Evolutionary conservation across 2,329 filamentous ascomycete species (phyloP).

Genomic region (Epichloe baconii): DNA sequence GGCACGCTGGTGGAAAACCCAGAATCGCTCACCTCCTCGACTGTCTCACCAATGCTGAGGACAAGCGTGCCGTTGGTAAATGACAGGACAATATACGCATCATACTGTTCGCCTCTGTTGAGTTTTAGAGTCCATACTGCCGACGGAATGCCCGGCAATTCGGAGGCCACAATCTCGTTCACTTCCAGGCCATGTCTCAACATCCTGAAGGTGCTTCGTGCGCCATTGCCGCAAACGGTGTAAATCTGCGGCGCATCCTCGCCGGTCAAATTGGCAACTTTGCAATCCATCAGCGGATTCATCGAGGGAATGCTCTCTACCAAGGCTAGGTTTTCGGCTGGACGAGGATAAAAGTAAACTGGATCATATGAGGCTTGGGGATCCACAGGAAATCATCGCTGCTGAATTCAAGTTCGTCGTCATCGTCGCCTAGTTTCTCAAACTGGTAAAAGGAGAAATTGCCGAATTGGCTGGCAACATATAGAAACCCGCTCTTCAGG

Average conservation of each 20-base stretch:
- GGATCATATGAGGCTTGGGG: constrained; percentile 58
- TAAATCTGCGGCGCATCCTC: constrained; percentile 97
- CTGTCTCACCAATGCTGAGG: constrained; percentile 88
- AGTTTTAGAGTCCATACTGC: constrained; percentile 94
- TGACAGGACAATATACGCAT: constrained; percentile 91
- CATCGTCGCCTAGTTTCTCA: constrained; percentile 90
- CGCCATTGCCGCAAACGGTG: constrained; percentile 76
- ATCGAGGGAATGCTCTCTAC: constrained; percentile 78
- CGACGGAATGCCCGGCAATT: constrained; percentile 75
- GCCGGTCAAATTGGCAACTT: constrained; percentile 77
- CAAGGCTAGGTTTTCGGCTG: constrained; percentile 67
- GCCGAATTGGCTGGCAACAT: constrained; percentile 81
- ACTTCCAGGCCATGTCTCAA: constrained; percentile 89
- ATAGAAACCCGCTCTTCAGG: constrained; percentile 89
- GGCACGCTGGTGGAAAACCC: constrained; percentile 81
- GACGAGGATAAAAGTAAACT: constrained; percentile 73
- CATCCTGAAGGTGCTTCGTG: constrained; percentile 79
- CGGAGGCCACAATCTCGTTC: constrained; percentile 89
- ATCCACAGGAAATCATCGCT: constrained; percentile 74
- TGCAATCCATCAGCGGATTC: constrained; percentile 84
- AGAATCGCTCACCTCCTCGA: constrained; percentile 89
- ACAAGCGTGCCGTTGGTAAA: constrained; percentile 85
- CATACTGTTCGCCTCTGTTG: constrained; percentile 66
- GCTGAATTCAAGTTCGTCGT: constrained; percentile 73
- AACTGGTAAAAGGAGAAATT: constrained; percentile 96